phyloP scores from a whole-genome alignment of 1,139 yeast species.

The Scheffersomyces parashehatae region DNA sequence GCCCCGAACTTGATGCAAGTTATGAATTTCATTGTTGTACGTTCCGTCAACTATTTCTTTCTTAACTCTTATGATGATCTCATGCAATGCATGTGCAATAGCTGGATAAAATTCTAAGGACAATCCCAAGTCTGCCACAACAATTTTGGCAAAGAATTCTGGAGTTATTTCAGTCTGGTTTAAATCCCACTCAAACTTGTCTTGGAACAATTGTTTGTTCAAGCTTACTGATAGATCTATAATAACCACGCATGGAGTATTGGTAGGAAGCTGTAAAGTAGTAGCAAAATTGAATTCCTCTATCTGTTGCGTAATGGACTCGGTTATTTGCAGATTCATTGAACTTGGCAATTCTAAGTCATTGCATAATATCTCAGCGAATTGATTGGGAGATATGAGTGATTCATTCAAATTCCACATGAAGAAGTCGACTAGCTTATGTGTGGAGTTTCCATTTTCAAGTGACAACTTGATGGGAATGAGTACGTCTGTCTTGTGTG shows the following conservation, averaged over 20 bases:
- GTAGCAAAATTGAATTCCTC: slow-evolving; percentile 64
- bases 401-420: slow-evolving; percentile 89
- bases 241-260: slow-evolving; percentile 68
- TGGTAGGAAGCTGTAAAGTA: slow-evolving; percentile 60
- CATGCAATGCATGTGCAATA: slow-evolving; percentile 85
- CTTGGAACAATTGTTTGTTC: slow-evolving; percentile 84
- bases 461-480: slow-evolving; percentile 80
- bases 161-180: slow-evolving; percentile 69
- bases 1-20: slow-evolving; percentile 46
- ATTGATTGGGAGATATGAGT: slow-evolving; percentile 77
- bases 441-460: slow-evolving; percentile 62
- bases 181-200: slow-evolving; percentile 94
- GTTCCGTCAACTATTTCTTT: slow-evolving; percentile 85
- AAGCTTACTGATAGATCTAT: slow-evolving; percentile 81
- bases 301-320: slow-evolving; percentile 75
- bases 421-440: slow-evolving; percentile 73
- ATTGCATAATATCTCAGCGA: slow-evolving; percentile 74
- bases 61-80: slow-evolving; percentile 71
- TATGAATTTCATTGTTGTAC: slow-evolving; percentile 48
- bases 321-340: slow-evolving; percentile 65
- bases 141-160: slow-evolving; percentile 76
- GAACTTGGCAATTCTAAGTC: slow-evolving; percentile 78
- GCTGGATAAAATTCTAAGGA: slow-evolving; percentile 88
- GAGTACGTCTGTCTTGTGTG: slow-evolving; percentile 42
- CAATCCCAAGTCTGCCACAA: slow-evolving; percentile 83